Evolutionary conservation across 2,329 filamentous ascomycete species (phyloP), one percentile per base, ranked within the genome.

Genomic region (Cordyceps militaris): DNA sequence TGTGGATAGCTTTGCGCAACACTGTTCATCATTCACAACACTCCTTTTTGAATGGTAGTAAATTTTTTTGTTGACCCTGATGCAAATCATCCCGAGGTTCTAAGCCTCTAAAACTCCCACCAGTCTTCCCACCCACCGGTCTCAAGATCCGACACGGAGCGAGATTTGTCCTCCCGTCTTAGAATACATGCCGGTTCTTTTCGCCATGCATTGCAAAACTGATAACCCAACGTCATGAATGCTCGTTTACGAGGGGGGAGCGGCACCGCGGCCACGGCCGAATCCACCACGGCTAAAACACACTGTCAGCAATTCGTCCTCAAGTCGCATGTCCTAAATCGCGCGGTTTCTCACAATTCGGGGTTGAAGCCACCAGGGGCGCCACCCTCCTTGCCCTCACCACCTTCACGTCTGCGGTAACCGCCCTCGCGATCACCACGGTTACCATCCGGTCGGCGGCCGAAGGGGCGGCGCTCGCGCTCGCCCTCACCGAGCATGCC

Each of bases 401-500:
- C 88, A 78, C 85, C 87, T 72, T 95, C 91, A 73, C 92, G 88
- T 78, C 92, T 87, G 78, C 92, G 84, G 86, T 97, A 96, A 74
- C 88, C 89, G 75, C 92, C 92, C 78, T 91, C 87, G 71, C 89
- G 87, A 77, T 89, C 88, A 69, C 88, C 88, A 79, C 89, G 87
- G 71, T 82, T 82, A 80, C 90, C 58, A 44, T 43, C 53, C 23
- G 53, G 53, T 21, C 58, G 58, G 54, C 58, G 88, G 77, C 89
- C 87, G 73, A 89, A 90, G 67, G 88, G 87, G 79, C 91, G 86
- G 74, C 87, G 84, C 82, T 94, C 90, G 79, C 82, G 82, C 74
- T 87, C 84, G 65, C 82, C 79, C 75, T 96, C 92, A 71, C 91
- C 91, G 82, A 97, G 86, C 94, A 99, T 97, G 75, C 94, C 94